Conservation (phyloP, 2,329 filamentous ascomycete species). For the Chaetomiaceae sp. region DNA sequence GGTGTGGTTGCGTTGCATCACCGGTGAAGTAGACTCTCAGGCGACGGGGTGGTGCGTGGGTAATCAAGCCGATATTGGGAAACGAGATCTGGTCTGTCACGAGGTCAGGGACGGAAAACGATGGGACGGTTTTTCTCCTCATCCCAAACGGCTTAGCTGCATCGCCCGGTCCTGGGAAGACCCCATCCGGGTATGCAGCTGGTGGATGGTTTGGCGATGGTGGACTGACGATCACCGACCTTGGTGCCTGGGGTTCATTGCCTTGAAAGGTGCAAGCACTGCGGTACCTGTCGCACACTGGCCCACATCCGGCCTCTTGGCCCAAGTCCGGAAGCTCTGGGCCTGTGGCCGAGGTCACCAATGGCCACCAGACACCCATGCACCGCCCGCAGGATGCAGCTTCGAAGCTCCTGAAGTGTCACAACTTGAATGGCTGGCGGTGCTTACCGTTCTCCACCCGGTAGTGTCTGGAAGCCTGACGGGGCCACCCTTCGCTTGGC, state of each 20-base stretch:
- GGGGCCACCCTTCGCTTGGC: slow-evolving; percentile 19
- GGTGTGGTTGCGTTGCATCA: slow-evolving; percentile 14
- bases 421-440: slow-evolving; percentile 25
- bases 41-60: slow-evolving; percentile 1
- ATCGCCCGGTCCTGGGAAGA: neutral
- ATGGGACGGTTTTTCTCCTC: neutral
- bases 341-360: slow-evolving; percentile 15
- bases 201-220: slow-evolving; percentile 2
- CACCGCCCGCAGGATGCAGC: slow-evolving; percentile 24
- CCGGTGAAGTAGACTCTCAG: slow-evolving; percentile 14
- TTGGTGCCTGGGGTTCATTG: slow-evolving; percentile 10
- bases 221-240: slow-evolving; percentile 9
- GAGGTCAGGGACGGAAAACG: slow-evolving; percentile 8
- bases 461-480: slow-evolving; percentile 25
- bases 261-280: neutral
- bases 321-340: slow-evolving; percentile 15
- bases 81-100: slow-evolving; percentile 17
- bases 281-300: neutral
- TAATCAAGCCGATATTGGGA: slow-evolving; percentile 14
- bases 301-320: slow-evolving; percentile 6
- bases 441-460: slow-evolving; percentile 20
- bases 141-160: slow-evolving; percentile 11
- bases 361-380: slow-evolving; percentile 21
- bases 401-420: slow-evolving; percentile 27
- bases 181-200: neutral